Conservation (phyloP, 2,329 filamentous ascomycete species). For the Diaporthe ampelina region DNA sequence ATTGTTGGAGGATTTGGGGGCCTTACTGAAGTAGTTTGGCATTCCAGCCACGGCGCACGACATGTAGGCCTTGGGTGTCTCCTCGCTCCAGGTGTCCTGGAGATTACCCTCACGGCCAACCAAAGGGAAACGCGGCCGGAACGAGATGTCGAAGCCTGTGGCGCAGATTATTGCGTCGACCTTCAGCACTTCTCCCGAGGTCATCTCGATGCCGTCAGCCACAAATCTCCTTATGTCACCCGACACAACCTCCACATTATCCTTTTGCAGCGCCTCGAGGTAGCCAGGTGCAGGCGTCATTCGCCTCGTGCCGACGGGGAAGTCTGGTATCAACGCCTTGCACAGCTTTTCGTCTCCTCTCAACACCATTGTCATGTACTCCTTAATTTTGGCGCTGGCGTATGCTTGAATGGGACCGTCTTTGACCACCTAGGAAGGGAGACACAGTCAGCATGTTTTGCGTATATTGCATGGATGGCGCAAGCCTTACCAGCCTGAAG, state of each 20-base stretch:
- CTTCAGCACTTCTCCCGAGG: slow-evolving; percentile 61
- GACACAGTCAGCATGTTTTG: slow-evolving; percentile 18
- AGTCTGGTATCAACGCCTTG: slow-evolving; percentile 64
- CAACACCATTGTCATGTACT: slow-evolving; percentile 64
- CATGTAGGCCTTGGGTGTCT: slow-evolving; percentile 65
- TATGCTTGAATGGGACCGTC: slow-evolving; percentile 58
- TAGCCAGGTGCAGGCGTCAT: slow-evolving; percentile 67
- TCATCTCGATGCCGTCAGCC: slow-evolving; percentile 62
- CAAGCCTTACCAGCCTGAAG: slow-evolving; percentile 56
- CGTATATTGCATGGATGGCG: neutral
- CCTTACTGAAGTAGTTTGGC: slow-evolving; percentile 69
- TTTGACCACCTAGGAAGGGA: slow-evolving; percentile 52
- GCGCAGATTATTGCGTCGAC: slow-evolving; percentile 71
- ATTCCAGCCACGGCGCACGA: slow-evolving; percentile 65
- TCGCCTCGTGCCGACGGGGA: slow-evolving; percentile 62
- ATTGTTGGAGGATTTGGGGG: neutral
- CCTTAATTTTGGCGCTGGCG: slow-evolving; percentile 55
- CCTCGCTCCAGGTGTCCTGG: slow-evolving; percentile 60
- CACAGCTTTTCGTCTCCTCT: slow-evolving; percentile 64
- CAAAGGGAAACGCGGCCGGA: slow-evolving; percentile 65
- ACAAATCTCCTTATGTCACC: slow-evolving; percentile 61
- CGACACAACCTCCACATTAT: slow-evolving; percentile 64
- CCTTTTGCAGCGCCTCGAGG: slow-evolving; percentile 59
- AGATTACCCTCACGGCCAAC: slow-evolving; percentile 64
- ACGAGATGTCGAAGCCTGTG: slow-evolving; percentile 70